Evolutionary conservation across 2,329 filamentous ascomycete genomes (phyloP), one percentile per base, ranked within the genome.

Genomic region (Colletotrichum shisoi): DNA sequence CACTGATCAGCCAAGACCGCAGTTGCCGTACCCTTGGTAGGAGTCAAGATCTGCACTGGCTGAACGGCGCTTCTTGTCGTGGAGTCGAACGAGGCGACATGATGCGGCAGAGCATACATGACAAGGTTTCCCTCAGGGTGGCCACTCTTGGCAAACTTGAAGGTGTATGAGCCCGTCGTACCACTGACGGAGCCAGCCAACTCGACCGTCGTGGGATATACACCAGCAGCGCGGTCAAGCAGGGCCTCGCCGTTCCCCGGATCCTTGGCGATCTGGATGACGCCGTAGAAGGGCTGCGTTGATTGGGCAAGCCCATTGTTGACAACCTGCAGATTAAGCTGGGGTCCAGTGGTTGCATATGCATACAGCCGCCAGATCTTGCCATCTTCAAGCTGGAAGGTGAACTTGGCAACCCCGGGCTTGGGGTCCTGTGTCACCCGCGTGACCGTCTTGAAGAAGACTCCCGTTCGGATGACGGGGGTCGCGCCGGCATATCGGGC

Each of bases 91-190:
- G 91, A 93, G 39, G 87, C 81, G 3, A 92, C 76, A 71, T 98
- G 95, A 76, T 98, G 95, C 24, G 94, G 93, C 54, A 99, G 80
- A 17, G 91, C 92, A 76, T 91, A 97, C 89, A 96, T 95, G 70
- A 95, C 82, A 24, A 97, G 81, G 67, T 82, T 85, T 17, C 85
- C 81, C 7, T 79, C 77, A 17, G 82, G 75, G 42, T 87, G 81
- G 6, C 94, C 94, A 0, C 81, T 84, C 73, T 92, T 94, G n/a
- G 81, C 79, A 80, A 91, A 98, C 0, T 80, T 79, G 64, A 98
- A 86, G 0, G 80, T 87, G 76, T 98, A 99, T 1, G 82, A 87
- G 12, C 92, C 94, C 12, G 79, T 80, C 0, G 80, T 79, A 1
- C 85, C 87, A 49, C 79, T 78, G 1, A 85, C 84, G 4, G 84